Percentiles rank a stretch among this genome's conserved stretches.
Conservation (phyloP, 2,329 filamentous ascomycete species). For the Colletotrichum lupini region DNA sequence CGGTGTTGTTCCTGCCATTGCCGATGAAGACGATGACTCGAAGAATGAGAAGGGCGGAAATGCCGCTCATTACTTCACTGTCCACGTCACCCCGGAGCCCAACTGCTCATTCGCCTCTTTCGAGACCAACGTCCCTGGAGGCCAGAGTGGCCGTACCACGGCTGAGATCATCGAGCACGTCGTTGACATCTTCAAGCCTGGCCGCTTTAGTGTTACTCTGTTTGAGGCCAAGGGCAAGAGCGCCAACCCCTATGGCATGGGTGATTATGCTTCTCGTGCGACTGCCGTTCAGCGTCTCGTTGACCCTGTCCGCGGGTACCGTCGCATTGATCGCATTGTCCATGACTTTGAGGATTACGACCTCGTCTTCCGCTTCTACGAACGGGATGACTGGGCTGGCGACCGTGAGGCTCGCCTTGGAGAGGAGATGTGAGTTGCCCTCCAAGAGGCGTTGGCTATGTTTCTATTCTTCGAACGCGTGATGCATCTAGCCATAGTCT, state of each 20-base stretch:
- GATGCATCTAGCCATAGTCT: neutral
- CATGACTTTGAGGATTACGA: constrained; percentile 98
- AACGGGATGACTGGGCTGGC: constrained; percentile 81
- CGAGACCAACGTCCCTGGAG: constrained; percentile 95
- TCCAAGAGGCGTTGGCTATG: neutral
- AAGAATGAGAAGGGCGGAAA: constrained; percentile 51
- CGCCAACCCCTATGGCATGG: constrained; percentile 53
- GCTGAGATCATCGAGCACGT: constrained; percentile 93
- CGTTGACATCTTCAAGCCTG: constrained; percentile 94
- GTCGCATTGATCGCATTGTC: constrained; percentile 91
- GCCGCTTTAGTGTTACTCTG: constrained; percentile 96
- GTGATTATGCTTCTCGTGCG: constrained; percentile 51
- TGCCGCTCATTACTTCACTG: constrained; percentile 92
- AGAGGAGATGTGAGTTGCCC: constrained; percentile 53
- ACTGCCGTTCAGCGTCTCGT: constrained; percentile 64
- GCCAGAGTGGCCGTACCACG: constrained; percentile 88
- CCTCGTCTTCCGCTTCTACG: constrained; percentile 95
- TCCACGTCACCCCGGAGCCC: constrained; percentile 97
- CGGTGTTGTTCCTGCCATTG: constrained; percentile 86
- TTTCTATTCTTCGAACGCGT: neutral
- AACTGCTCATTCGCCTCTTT: constrained; percentile 98
- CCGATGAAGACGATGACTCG: constrained; percentile 57
- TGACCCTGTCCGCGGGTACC: constrained; percentile 87
- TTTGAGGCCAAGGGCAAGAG: constrained; percentile 84
- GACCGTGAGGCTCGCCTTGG: constrained; percentile 65